Base-by-base conservation (phyloP, 306 rosid species). In the Trichosanthes truncata region DNA sequence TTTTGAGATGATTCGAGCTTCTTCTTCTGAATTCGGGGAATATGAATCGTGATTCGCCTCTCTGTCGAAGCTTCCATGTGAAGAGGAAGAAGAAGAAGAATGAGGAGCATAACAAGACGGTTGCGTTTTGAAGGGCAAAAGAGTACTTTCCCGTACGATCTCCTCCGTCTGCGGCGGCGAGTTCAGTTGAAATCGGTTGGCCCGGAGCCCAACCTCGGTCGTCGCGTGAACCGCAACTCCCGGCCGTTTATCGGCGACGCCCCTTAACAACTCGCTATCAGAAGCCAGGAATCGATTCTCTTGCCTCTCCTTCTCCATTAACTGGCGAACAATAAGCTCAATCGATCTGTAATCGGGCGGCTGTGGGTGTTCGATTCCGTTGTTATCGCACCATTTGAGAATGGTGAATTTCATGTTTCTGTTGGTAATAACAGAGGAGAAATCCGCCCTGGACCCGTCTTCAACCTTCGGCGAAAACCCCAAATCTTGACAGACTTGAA, bases 401-500 rank as follows among this genome's bases (percentile, higher is more conserved):
- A 91, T 91, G 0, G 97, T 88, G 0, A 89, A 80, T 79, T 76
- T 88, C 87, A 96, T 85, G 57, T 89, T 90, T 33, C 84, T 33
- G 75, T 96, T 96, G 9, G 91, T 77, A 55, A 96, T 91, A 15
- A 90, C 13, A 0, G 91, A 60, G 17, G 98, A 87, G 89, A 91
- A 96, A 82, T 96, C 97, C 55, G 97, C 91, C 9, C 84, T 84
- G 18, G 99, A 75, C 0, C 93, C 97, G 72, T 91, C 96, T 35
- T 87, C 84, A 0, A 91, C 84, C 15, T 7, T 69, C 0, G 97
- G 96, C 0, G 85, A 53, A 80, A 86, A 91, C 5, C 82, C 79
- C 11, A 93, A 65, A 12, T 91, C 90, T 6, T 60, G 78, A 80
- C 96, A 96, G 9, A 87, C 88, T 48, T 87, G 91, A 12, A 88